Evolutionary conservation across 768 basidiomycete species (phyloP).

Genomic region (Suillus occidentalis): DNA sequence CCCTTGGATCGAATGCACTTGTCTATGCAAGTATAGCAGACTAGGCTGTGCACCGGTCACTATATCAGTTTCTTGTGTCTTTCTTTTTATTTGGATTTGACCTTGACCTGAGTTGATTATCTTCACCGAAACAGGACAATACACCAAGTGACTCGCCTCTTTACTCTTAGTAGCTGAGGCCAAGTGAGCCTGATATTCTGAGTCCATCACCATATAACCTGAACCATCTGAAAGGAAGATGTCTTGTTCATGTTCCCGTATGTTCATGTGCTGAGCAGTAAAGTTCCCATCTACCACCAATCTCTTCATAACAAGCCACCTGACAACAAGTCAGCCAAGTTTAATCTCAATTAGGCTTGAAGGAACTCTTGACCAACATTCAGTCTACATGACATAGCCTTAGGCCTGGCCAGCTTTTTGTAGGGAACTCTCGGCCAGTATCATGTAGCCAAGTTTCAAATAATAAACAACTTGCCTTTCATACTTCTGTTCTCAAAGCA

Average conservation of each 20-base stretch:
- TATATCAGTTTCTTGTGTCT: too few species aligned
- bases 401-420: neutral
- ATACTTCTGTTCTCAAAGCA: slow-evolving; percentile 19
- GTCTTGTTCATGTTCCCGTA: slow-evolving; percentile 23
- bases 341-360: neutral
- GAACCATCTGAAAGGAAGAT: slow-evolving; percentile 27
- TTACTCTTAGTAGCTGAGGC: slow-evolving; percentile 2
- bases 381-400: neutral
- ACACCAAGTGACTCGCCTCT: neutral
- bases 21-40: too few species aligned
- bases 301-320: neutral
- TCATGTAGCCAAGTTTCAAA: neutral
- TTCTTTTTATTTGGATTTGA: too few species aligned
- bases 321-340: neutral
- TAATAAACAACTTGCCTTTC: slow-evolving; percentile 4
- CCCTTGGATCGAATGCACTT: too few species aligned
- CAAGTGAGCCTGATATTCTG: slow-evolving; percentile 25
- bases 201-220: slow-evolving; percentile 24
- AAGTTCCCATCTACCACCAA: slow-evolving; percentile 16
- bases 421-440: too few species aligned
- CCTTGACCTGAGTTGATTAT: too few species aligned
- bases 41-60: too few species aligned
- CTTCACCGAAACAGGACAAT: neutral
- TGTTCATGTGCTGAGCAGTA: slow-evolving; percentile 18
- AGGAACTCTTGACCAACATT: neutral